Percentiles rank a stretch among this genome's conserved stretches.
Conservation (phyloP, 805 yeast species). For the Candida tallmaniae region DNA sequence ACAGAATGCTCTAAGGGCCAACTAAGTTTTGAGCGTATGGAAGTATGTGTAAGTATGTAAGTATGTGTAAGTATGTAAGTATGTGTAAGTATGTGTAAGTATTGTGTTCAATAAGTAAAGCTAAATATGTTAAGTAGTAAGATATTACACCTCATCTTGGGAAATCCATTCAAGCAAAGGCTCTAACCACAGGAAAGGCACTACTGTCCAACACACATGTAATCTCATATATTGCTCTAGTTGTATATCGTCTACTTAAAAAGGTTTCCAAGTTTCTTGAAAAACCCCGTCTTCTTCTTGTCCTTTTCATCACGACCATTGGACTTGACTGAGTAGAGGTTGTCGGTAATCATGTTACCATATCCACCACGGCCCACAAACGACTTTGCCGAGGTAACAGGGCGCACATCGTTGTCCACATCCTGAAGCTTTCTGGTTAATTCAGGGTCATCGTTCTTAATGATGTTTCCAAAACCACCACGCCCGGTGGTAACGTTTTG, state of each 20-base stretch:
- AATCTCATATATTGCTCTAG: no score
- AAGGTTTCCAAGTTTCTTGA: conserved; percentile 44
- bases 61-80: no score
- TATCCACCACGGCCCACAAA: conserved; percentile 64
- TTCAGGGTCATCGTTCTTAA: conserved; percentile 54
- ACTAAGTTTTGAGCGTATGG: no score
- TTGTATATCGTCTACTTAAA: conserved; percentile 26
- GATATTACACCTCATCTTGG: no score
- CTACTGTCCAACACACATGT: no score
- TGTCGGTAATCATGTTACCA: conserved; percentile 48
- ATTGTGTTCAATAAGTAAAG: no score
- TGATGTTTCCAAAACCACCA: conserved; percentile 78
- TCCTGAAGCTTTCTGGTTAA: conserved; percentile 62
- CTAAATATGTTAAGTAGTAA: no score
- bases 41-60: no score
- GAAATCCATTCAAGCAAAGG: no score
- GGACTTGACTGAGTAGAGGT: conserved; percentile 33
- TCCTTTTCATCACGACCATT: conserved; percentile 24
- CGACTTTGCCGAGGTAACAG: conserved; percentile 42
- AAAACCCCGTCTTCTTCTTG: conserved; percentile 21
- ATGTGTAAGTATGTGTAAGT: no score
- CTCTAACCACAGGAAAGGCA: no score
- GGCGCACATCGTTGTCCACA: conserved; percentile 46
- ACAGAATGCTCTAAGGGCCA: no score
- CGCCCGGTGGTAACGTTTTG: conserved; percentile 66